Base-by-base conservation (phyloP, 2,329 filamentous ascomycete species). In the Nannizziopsis arthrosporioides region DNA sequence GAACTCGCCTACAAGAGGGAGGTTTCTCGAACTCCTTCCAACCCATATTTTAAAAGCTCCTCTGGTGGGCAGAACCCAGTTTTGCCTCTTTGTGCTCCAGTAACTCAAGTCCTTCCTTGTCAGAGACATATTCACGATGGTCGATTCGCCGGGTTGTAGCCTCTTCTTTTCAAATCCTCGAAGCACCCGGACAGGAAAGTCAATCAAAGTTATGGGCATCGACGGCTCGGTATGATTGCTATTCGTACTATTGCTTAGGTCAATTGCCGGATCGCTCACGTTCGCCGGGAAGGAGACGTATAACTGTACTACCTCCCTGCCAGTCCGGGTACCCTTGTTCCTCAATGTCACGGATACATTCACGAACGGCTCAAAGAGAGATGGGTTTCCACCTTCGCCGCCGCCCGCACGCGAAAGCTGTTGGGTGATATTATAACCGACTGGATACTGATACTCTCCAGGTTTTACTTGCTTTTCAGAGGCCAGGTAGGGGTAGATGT, bases 401-500 rank as follows among this genome's bases (percentile, higher is more conserved):
- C 84, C 84, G 32, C 84, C 83, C 0, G 83, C 83, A 0, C 69
- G 70, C n/a, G 81, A 85, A 0, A 64, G 70, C 0, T 68, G 58
- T 43, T 74, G 74, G 1, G 57, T 57, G 14, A 62, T 63, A 55
- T 73, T 66, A 64, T 77, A 85, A 22, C 73, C 79, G 1, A 68
- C 68, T 1, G 74, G 81, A 56, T 76, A 82, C 18, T 62, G 66
- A 54, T 71, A 74, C 35, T 55, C 58, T 7, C 57, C 68, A 7
- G 62, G 62, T 52, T 67, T 62, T 15, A 74, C 68, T 5, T 74
- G 73, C 11, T 75, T 69, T 8, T 70, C 59, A 0, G 66, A 70
- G 6, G 71, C 62, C 18, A 86, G 70, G 62, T 85, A 88, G 0
- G 84, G 82, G 60, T 88, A 88, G 47, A 88, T 75, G 62, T 82